phyloP scores from a whole-genome alignment of 352 stramenopile species.

The Phytophthora brassicae region DNA sequence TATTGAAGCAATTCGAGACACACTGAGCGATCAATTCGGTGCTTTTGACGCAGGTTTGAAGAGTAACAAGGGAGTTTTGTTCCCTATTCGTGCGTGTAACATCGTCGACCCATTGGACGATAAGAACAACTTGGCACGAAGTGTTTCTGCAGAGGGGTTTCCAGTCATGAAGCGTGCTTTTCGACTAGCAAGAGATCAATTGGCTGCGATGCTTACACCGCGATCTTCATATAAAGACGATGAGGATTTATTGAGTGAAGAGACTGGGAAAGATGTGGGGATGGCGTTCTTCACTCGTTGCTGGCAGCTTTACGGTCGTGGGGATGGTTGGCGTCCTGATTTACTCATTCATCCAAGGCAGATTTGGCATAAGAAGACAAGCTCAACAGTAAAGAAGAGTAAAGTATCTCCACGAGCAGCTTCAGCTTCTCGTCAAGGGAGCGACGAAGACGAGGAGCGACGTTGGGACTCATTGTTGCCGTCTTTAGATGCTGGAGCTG shows the following conservation, averaged over 20 bases:
- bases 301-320: constrained; percentile 68
- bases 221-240: constrained; percentile 17
- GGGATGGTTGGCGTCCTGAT: constrained; percentile 78
- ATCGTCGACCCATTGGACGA: constrained; percentile 88
- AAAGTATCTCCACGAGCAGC: constrained; percentile 18
- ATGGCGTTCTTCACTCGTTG: constrained; percentile 54
- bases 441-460: constrained; percentile 33
- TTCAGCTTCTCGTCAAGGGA: constrained; percentile 19
- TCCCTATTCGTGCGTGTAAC: constrained; percentile 85
- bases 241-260: constrained; percentile 23
- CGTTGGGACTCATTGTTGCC: constrained; percentile 43
- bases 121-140: constrained; percentile 85
- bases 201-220: constrained; percentile 42
- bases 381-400: constrained; percentile 21
- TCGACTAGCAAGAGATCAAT: constrained; percentile 53
- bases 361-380: constrained; percentile 53
- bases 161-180: constrained; percentile 75
- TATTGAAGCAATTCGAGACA: constrained; percentile 49
- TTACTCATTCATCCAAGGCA: constrained; percentile 79
- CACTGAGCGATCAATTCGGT: constrained; percentile 60
- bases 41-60: constrained; percentile 42
- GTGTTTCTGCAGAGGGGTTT: constrained; percentile 72
- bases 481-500: constrained; percentile 26
- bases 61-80: constrained; percentile 32
- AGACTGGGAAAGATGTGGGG: constrained; percentile 33